phyloP scores from a whole-genome alignment of 2,329 filamentous ascomycete genomes.

The Camillea tinctor region DNA sequence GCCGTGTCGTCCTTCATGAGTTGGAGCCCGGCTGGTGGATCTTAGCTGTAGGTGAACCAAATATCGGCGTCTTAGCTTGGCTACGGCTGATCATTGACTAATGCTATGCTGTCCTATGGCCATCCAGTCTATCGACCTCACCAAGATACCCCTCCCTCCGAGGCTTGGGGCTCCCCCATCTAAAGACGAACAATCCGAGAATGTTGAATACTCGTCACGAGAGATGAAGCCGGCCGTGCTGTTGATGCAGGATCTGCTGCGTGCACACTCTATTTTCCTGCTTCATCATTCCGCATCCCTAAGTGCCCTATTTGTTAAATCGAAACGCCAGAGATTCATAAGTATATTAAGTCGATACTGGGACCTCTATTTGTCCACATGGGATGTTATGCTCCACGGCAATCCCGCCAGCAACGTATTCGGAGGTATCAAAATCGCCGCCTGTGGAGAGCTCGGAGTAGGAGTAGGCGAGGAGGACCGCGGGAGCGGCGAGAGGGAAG shows the following conservation, averaged over 20 bases:
- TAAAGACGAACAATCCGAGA: constrained; percentile 40
- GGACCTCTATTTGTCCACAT: constrained; percentile 67
- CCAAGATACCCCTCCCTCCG: constrained; percentile 63
- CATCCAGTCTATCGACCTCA: constrained; percentile 74
- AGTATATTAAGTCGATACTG: constrained; percentile 76
- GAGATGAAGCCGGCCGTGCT: constrained; percentile 83
- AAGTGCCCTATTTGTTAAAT: constrained; percentile 64
- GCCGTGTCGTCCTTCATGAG: constrained; percentile 80
- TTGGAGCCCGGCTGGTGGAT: constrained; percentile 95
- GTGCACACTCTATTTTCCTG: constrained; percentile 80
- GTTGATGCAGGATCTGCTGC: constrained; percentile 75
- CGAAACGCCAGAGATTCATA: constrained; percentile 67
- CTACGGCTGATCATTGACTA: constrained; percentile 3
- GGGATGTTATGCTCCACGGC: constrained; percentile 88
- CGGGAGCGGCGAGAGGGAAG: constrained; percentile 89
- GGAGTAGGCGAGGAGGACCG: constrained; percentile 95
- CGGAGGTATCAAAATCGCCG: constrained; percentile 81
- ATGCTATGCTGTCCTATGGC: constrained; percentile 9
- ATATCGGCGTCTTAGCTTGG: not conserved
- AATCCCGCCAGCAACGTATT: constrained; percentile 81
- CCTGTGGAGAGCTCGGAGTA: constrained; percentile 86
- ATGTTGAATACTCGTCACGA: constrained; percentile 79
- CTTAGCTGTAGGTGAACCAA: constrained; percentile 65
- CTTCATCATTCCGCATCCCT: constrained; percentile 82
- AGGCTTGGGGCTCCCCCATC: constrained; percentile 41